Evolutionary conservation across 257 asterid species (phyloP).

Genomic region (Solanum pennellii): DNA sequence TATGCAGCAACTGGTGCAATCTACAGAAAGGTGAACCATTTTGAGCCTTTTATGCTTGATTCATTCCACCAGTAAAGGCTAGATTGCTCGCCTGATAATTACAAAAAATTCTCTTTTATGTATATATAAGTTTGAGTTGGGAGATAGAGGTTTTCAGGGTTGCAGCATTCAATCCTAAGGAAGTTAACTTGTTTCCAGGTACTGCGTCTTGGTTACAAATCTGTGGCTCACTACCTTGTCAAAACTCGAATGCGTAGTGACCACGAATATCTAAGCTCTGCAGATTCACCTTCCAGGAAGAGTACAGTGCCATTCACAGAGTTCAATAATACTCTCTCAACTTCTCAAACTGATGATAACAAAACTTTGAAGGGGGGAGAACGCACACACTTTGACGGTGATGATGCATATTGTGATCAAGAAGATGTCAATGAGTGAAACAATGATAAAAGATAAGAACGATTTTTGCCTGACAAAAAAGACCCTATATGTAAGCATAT

Average conservation of each 20-base stretch:
- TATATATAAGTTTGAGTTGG: background rate
- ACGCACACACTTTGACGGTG: background rate
- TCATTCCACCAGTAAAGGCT: background rate
- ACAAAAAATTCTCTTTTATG: background rate
- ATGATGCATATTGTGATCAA: background rate
- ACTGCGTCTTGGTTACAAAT: slow-evolving; percentile 41
- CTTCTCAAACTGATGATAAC: background rate
- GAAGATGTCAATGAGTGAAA: background rate
- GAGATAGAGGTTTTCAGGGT: background rate
- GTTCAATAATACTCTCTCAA: background rate
- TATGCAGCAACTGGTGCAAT: slow-evolving; percentile 52
- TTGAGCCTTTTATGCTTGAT: background rate
- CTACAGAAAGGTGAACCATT: slow-evolving; percentile 29
- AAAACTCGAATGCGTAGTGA: slow-evolving; percentile 12
- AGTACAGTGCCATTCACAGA: slow-evolving; percentile 5
- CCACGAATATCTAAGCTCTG: slow-evolving; percentile 4
- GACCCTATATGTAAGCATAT: background rate
- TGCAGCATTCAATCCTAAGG: background rate
- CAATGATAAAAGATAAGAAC: background rate
- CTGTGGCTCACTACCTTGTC: slow-evolving; percentile 77
- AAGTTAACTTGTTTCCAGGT: slow-evolving; percentile 25
- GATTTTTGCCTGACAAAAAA: background rate
- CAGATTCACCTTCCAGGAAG: slow-evolving; percentile 4
- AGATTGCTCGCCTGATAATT: background rate
- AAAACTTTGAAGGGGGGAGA: background rate